Evolutionary conservation across 2,329 filamentous ascomycete species (phyloP).

Genomic region (Pseudocercospora eumusae): DNA sequence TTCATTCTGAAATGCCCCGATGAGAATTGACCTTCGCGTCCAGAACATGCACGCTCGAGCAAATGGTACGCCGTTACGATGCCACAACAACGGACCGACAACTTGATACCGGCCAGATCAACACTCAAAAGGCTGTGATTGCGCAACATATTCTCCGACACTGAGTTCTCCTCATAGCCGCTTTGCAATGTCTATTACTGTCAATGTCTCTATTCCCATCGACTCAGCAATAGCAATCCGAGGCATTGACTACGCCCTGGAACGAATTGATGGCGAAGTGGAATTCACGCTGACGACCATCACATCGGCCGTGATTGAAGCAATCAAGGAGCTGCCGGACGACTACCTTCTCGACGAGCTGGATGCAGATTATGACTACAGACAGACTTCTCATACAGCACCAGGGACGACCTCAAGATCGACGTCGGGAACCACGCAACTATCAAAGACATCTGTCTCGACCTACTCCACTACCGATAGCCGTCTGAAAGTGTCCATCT

Average conservation of each 20-base stretch:
- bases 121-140: constrained; percentile 10
- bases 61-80: constrained; percentile 15
- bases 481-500: neutral
- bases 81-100: constrained; percentile 18
- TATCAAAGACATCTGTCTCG: neutral
- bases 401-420: constrained; percentile 5
- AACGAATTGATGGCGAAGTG: constrained; percentile 18
- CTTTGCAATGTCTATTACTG: constrained; percentile 14
- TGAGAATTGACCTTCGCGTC: too few species aligned
- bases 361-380: neutral
- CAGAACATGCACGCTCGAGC: too few species aligned
- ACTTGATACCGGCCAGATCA: constrained; percentile 3
- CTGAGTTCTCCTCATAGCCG: neutral
- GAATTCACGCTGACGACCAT: constrained; percentile 21
- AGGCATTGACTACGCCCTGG: constrained; percentile 18
- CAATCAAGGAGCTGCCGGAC: constrained; percentile 19
- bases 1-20: too few species aligned
- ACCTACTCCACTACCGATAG: constrained; percentile 5
- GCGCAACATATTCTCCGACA: neutral
- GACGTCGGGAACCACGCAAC: constrained; percentile 7
- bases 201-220: constrained; percentile 17
- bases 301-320: constrained; percentile 21
- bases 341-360: constrained; percentile 8
- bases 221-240: constrained; percentile 19
- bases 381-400: neutral